These are phyloP conservation scores for Laburnicola sp. DNA, from an alignment of 2,329 filamentous ascomycete genomes.

Conservation along the genomic window DNA sequence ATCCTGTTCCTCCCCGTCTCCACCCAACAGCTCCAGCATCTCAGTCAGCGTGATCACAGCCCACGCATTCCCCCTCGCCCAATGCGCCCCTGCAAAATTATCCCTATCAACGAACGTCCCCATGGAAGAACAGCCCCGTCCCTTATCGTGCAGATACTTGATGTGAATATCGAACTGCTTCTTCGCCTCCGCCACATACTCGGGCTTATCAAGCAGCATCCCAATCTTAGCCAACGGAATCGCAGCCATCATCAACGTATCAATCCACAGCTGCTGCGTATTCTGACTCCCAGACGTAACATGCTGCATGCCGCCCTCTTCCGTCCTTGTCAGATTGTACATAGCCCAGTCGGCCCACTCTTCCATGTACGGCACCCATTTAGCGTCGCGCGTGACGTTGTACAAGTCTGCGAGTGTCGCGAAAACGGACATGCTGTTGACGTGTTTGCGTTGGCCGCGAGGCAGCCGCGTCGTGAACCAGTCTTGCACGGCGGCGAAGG, in stretches of 20 bases:
- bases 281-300: background rate
- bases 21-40: slow-evolving; percentile 3
- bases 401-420: background rate
- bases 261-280: background rate
- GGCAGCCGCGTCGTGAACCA: slow-evolving; percentile 1
- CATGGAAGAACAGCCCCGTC: slow-evolving; percentile 2
- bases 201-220: background rate
- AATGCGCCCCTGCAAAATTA: slow-evolving; percentile 2
- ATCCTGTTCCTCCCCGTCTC: background rate
- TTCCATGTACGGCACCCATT: background rate
- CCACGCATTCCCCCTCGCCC: slow-evolving; percentile 2
- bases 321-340: slow-evolving; percentile 1
- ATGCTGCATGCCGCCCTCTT: slow-evolving; percentile 6
- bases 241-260: slow-evolving; percentile 5
- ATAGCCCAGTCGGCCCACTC: slow-evolving; percentile 3
- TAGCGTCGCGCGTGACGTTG: background rate
- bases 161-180: slow-evolving; percentile 2
- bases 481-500: background rate
- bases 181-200: slow-evolving; percentile 4
- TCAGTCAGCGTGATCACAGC: background rate
- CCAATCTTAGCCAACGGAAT: slow-evolving; percentile 1
- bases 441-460: background rate
- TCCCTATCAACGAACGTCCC: background rate
- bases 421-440: slow-evolving; percentile 4
- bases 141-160: background rate